phyloP scores from a whole-genome alignment of 202 grass and related monocot species.

The Sporobolus alterniflorus region DNA sequence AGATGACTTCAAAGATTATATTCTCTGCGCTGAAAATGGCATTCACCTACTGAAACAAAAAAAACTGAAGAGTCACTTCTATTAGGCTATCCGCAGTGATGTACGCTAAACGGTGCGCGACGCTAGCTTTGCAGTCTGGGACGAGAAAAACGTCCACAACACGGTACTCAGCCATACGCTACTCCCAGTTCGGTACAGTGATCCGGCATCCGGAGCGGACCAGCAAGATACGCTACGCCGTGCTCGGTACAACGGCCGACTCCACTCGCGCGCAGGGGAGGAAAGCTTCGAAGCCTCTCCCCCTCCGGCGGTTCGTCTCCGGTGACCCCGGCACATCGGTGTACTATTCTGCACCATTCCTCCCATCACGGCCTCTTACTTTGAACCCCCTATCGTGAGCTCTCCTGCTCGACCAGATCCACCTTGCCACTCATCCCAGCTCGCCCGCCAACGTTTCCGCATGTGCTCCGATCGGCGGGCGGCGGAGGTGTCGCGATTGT shows the following conservation, averaged over 20 bases:
- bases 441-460: neutral
- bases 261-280: too few relatives aligned
- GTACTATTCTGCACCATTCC: neutral
- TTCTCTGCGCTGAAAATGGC: neutral
- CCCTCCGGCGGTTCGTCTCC: constrained; percentile 20
- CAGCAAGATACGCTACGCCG: too few relatives aligned
- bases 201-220: too few relatives aligned
- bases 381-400: neutral
- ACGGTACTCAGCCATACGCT: too few relatives aligned
- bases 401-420: neutral
- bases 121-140: too few relatives aligned
- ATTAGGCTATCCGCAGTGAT: too few relatives aligned
- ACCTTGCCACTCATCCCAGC: neutral
- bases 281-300: too few relatives aligned
- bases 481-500: neutral
- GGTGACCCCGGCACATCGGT: neutral
- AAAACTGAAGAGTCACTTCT: neutral
- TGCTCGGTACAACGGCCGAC: too few relatives aligned
- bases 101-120: too few relatives aligned
- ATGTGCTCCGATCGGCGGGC: neutral
- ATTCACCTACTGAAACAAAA: neutral
- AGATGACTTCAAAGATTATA: neutral
- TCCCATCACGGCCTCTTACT: neutral
- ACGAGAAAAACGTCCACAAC: too few relatives aligned
- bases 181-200: too few relatives aligned